Percentiles rank a stretch among this genome's conserved stretches.
phyloP scores from a whole-genome alignment of 1,284 basidiomycete genomes.

The Pseudozyma hubeiensis region DNA sequence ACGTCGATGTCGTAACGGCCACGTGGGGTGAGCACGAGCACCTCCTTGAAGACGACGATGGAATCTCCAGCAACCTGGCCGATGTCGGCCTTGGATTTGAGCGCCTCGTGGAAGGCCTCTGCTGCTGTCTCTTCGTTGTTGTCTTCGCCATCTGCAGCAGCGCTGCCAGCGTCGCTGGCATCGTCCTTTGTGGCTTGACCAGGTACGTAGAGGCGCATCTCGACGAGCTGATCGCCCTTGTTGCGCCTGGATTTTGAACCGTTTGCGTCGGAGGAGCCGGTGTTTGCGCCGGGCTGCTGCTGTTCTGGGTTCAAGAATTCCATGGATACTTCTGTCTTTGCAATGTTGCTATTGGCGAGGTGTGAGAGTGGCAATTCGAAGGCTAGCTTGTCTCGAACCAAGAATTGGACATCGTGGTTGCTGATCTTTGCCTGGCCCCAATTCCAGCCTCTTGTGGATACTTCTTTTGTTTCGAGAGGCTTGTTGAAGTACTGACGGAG shows the following conservation, averaged over 20 bases:
- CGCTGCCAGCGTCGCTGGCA: constrained; percentile 71
- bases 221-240: constrained; percentile 79
- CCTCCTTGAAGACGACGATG: constrained; percentile 94
- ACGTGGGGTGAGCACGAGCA: constrained; percentile 92
- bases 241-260: constrained; percentile 50
- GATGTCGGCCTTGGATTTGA: constrained; percentile 97
- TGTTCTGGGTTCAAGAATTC: constrained; percentile 79
- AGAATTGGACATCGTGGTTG: constrained; percentile 88
- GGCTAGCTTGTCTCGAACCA: constrained; percentile 87
- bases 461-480: constrained; percentile 85
- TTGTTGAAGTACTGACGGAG: constrained; percentile 79
- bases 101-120: constrained; percentile 93
- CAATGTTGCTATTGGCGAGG: constrained; percentile 97
- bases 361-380: constrained; percentile 90
- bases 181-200: constrained; percentile 75
- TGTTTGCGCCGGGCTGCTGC: constrained; percentile 67
- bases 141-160: constrained; percentile 70
- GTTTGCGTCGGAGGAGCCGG: constrained; percentile 57
- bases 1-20: constrained; percentile 98
- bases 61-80: constrained; percentile 91
- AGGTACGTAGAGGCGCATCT: constrained; percentile 96
- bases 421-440: constrained; percentile 79
- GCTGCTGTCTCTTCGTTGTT: constrained; percentile 80
- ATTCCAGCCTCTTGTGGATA: constrained; percentile 95
- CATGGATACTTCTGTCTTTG: constrained; percentile 95